phyloP scores from a whole-genome alignment of 768 basidiomycete genomes.

The Chalciporus chontae region DNA sequence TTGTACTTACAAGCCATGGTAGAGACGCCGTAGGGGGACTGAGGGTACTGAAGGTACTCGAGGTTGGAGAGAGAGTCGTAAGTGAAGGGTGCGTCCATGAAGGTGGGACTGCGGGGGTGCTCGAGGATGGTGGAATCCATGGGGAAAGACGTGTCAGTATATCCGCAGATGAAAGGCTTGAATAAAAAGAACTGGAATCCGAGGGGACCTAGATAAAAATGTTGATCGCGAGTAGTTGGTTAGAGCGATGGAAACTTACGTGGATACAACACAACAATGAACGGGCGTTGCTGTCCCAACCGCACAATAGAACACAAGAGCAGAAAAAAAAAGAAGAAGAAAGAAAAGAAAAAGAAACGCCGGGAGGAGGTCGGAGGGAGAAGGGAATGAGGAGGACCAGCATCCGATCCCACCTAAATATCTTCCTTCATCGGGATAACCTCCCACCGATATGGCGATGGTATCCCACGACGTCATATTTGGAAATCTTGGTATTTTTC shows the following conservation, averaged over 20 bases:
- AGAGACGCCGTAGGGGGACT: constrained; percentile 57
- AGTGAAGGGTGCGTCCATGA: constrained; percentile 45
- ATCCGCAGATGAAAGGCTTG: constrained; percentile 38
- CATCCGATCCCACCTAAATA: constrained; percentile 35
- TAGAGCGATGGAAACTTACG: constrained; percentile 23
- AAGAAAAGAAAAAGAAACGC: constrained; percentile 33
- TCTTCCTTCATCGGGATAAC: constrained; percentile 7
- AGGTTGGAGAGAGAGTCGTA: constrained; percentile 45
- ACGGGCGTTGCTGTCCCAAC: constrained; percentile 28
- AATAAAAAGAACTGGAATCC: constrained; percentile 33
- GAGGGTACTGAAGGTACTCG: constrained; percentile 70
- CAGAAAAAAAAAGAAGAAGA: constrained; percentile 20
- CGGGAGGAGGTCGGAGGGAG: constrained; percentile 30
- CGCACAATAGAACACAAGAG: constrained; percentile 35
- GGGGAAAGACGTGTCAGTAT: constrained; percentile 10
- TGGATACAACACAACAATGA: constrained; percentile 29
- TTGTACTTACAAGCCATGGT: constrained; percentile 58
- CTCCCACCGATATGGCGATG: constrained; percentile 8
- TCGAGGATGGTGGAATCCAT: constrained; percentile 53
- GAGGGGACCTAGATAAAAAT: constrained; percentile 25
- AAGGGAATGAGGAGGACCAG: constrained; percentile 30
- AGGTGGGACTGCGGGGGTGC: constrained; percentile 48
- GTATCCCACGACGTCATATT: constrained; percentile 4
- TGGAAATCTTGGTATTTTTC: constrained; percentile 22
- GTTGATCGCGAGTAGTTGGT: not conserved